A percentile compares a stretch with the other conserved stretches of the same genome.
Conservation (phyloP, 225 moss, liverwort and hornwort genomes). For the Sphagnum contortum region DNA sequence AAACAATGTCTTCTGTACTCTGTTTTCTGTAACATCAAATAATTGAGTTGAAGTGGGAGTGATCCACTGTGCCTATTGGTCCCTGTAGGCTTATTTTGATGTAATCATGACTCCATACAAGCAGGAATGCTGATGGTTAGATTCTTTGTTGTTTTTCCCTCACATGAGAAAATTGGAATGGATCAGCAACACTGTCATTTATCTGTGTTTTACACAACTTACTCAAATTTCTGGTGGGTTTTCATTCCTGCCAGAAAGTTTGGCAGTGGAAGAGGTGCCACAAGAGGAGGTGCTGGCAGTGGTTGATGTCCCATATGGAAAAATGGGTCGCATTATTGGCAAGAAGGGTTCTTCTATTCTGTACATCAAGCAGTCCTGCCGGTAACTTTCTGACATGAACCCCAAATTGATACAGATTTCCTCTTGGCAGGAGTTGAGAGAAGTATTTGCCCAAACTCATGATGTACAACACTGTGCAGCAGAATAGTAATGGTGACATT, state of each 20-base stretch:
- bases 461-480: no score
- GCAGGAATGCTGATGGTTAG: not conserved
- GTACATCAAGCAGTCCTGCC: constrained; percentile 80
- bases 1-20: no score
- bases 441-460: no score
- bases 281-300: constrained; percentile 73
- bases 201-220: no score
- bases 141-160: not conserved
- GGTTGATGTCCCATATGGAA: constrained; percentile 64
- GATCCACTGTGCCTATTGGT: no score
- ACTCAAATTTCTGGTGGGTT: constrained; percentile 1
- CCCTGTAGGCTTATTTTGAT: no score
- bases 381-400: constrained; percentile 17
- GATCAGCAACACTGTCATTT: no score
- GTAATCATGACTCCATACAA: no score
- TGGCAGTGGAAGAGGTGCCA: constrained; percentile 17
- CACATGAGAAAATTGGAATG: no score
- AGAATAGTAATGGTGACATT: not conserved
- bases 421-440: not conserved
- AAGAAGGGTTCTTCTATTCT: constrained; percentile 79
- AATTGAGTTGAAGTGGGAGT: no score
- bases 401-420: not conserved
- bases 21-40: not conserved
- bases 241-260: not conserved
- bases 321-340: constrained; percentile 91